Conservation (phyloP, 768 basidiomycete genomes). For the Auricularia heimuer region DNA sequence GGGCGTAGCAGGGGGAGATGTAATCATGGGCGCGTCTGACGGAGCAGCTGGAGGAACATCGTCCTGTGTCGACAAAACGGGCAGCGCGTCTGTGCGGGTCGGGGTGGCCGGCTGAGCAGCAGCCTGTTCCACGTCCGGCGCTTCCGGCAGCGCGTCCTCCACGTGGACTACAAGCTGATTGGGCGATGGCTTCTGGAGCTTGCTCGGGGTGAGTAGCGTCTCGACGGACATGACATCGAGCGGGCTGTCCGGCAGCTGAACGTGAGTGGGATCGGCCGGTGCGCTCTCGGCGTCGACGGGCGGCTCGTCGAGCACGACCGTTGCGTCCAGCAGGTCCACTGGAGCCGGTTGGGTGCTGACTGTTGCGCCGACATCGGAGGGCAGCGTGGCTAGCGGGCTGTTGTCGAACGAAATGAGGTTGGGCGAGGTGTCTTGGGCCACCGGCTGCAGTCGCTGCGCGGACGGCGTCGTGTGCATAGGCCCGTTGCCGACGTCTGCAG, state of each 20-base stretch:
- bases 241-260: background rate
- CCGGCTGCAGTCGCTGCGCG: slow-evolving; percentile 5
- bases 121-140: too few relatives aligned
- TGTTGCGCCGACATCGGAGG: background rate
- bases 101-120: too few relatives aligned
- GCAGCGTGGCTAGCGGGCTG: background rate
- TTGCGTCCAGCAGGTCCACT: background rate
- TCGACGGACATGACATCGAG: background rate
- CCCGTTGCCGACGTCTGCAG: background rate
- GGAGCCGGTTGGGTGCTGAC: background rate
- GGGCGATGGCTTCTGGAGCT: too few relatives aligned
- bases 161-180: too few relatives aligned
- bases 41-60: too few relatives aligned
- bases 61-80: too few relatives aligned
- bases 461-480: slow-evolving; percentile 12
- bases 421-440: slow-evolving; percentile 13
- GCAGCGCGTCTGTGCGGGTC: too few relatives aligned
- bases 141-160: too few relatives aligned
- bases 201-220: too few relatives aligned
- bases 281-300: background rate
- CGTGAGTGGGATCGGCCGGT: background rate
- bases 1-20: too few relatives aligned
- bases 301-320: background rate
- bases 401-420: slow-evolving; percentile 35
- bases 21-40: too few relatives aligned